Evolutionary conservation across 257 asterid genomes (phyloP).

Genomic region (Eucommia ulmoides): DNA sequence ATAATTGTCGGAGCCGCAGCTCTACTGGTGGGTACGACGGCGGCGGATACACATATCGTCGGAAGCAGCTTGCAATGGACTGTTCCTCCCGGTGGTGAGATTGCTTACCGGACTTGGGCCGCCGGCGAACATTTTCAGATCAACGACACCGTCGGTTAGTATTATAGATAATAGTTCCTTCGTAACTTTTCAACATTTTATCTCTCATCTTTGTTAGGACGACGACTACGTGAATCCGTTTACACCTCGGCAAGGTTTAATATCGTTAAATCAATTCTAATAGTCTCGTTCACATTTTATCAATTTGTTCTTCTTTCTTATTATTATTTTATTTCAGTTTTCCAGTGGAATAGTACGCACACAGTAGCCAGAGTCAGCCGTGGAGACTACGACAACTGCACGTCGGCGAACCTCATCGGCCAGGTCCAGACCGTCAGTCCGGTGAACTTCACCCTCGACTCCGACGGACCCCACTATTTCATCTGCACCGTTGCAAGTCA

Average conservation of each 20-base stretch:
- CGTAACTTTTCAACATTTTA: background rate
- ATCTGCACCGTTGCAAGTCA: conserved; percentile 25
- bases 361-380: conserved; percentile 20
- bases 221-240: too few species aligned
- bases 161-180: too few species aligned
- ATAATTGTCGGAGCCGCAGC: conserved; percentile 7
- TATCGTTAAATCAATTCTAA: background rate
- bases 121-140: conserved; percentile 5
- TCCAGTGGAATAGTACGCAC: conserved; percentile 21
- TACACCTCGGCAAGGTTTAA: too few species aligned
- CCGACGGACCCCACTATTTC: conserved; percentile 20
- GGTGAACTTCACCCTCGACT: conserved; percentile 6
- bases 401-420: conserved; percentile 4
- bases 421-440: conserved; percentile 20
- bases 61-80: conserved; percentile 20
- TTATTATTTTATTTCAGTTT: conserved; percentile 6
- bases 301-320: background rate
- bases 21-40: conserved; percentile 3
- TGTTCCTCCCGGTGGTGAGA: conserved; percentile 16
- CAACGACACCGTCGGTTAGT: conserved; percentile 21
- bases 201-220: background rate
- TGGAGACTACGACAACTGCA: conserved; percentile 19
- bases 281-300: background rate
- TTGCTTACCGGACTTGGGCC: conserved; percentile 21
- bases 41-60: conserved; percentile 21